Percentiles rank a stretch among this genome's conserved stretches.
Evolutionary conservation across 148 eudicot genomes (phyloP).

Genomic region (Nepenthes gracilis): DNA sequence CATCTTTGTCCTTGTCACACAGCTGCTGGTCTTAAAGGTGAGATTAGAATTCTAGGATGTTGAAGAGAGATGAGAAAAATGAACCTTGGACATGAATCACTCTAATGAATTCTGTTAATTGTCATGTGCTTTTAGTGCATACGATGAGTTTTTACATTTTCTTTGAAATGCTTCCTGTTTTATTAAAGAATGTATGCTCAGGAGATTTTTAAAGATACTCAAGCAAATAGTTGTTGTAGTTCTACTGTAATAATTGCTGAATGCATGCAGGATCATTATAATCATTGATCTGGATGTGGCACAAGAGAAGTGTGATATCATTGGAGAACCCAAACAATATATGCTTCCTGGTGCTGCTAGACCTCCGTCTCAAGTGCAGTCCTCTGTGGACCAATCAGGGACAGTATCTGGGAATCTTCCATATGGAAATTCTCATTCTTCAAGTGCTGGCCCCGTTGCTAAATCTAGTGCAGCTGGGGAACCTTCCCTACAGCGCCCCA

Average conservation of each 20-base stretch:
- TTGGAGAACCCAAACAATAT: slow-evolving; percentile 62
- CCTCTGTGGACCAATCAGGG: slow-evolving; percentile 34
- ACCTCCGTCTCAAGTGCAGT: slow-evolving; percentile 25
- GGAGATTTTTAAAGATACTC: neutral
- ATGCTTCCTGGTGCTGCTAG: slow-evolving; percentile 16
- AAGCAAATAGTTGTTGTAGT: neutral
- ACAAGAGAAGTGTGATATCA: slow-evolving; percentile 42
- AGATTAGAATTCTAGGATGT: too few relatives aligned
- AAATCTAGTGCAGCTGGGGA: slow-evolving; percentile 25
- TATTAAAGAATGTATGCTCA: too few relatives aligned
- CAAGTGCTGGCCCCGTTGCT: slow-evolving; percentile 17
- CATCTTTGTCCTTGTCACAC: too few relatives aligned
- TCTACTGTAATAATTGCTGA: neutral
- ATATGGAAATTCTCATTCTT: slow-evolving; percentile 22
- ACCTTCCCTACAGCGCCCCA: slow-evolving; percentile 22
- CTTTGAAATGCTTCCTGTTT: too few relatives aligned
- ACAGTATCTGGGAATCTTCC: slow-evolving; percentile 18
- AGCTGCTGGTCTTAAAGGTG: too few relatives aligned
- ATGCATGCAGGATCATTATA: slow-evolving; percentile 65
- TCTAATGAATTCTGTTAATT: too few relatives aligned
- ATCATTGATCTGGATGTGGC: slow-evolving; percentile 52
- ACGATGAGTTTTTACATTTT: too few relatives aligned
- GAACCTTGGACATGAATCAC: too few relatives aligned
- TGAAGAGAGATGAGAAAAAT: too few relatives aligned
- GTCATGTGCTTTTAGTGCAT: too few relatives aligned